Conservation (phyloP, 2,329 filamentous ascomycete species). For the Zasmidium angulare region DNA sequence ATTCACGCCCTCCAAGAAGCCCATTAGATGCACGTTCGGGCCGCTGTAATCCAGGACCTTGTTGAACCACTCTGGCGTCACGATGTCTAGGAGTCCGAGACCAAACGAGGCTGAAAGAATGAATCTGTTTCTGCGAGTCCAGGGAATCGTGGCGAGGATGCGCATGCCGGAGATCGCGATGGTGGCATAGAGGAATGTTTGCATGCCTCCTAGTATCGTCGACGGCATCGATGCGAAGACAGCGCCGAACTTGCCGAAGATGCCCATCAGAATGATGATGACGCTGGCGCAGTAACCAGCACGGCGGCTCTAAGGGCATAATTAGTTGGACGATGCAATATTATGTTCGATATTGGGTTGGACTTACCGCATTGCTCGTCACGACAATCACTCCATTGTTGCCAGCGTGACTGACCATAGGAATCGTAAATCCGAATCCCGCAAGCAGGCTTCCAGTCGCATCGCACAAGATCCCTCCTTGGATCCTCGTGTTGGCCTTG, state of each 20-base stretch:
- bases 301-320: slow-evolving; percentile 14
- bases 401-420: slow-evolving; percentile 21
- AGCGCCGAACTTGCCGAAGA: slow-evolving; percentile 21
- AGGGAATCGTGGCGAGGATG: slow-evolving; percentile 67
- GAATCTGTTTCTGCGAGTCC: slow-evolving; percentile 75
- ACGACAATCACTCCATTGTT: slow-evolving; percentile 24
- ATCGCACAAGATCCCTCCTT: slow-evolving; percentile 22
- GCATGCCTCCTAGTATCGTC: slow-evolving; percentile 45
- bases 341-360: not conserved
- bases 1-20: slow-evolving; percentile 23
- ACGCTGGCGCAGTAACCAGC: slow-evolving; percentile 20
- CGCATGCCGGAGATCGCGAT: slow-evolving; percentile 74
- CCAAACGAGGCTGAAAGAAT: slow-evolving; percentile 53
- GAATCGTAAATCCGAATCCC: slow-evolving; percentile 17
- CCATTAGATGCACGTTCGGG: slow-evolving; percentile 16
- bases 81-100: slow-evolving; percentile 20
- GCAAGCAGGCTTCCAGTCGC: slow-evolving; percentile 18
- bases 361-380: slow-evolving; percentile 22
- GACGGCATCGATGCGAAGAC: slow-evolving; percentile 22
- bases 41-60: slow-evolving; percentile 16
- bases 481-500: slow-evolving; percentile 23
- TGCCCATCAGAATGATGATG: slow-evolving; percentile 19
- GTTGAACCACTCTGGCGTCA: slow-evolving; percentile 20
- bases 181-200: slow-evolving; percentile 74
- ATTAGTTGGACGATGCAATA: not conserved